Conservation (phyloP, 768 basidiomycete species). For the Saitozyma podzolica region DNA sequence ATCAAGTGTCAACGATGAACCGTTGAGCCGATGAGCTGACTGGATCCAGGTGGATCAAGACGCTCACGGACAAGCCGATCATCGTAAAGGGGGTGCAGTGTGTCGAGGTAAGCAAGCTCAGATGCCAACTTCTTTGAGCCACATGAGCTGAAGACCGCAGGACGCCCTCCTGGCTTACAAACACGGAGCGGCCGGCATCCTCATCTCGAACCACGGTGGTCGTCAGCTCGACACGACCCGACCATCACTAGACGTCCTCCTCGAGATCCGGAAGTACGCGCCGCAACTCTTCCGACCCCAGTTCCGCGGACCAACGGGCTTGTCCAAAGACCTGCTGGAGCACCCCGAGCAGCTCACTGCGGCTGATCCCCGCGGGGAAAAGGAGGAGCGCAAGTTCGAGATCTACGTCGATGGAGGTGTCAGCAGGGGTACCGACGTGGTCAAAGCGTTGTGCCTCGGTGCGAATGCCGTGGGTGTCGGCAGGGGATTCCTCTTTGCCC, state of each 20-base stretch:
- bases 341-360: slow-evolving; percentile 17
- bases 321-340: slow-evolving; percentile 8
- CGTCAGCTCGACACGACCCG: slow-evolving; percentile 50
- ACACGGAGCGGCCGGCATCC: slow-evolving; percentile 80
- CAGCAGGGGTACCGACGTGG: slow-evolving; percentile 41
- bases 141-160: slow-evolving; percentile 28
- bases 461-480: slow-evolving; percentile 50
- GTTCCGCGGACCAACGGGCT: slow-evolving; percentile 36
- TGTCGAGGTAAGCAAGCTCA: slow-evolving; percentile 23
- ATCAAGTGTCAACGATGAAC: too few relatives aligned
- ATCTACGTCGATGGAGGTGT: slow-evolving; percentile 43
- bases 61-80: slow-evolving; percentile 56
- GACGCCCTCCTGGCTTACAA: slow-evolving; percentile 84
- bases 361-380: slow-evolving; percentile 1
- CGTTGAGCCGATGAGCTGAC: not conserved
- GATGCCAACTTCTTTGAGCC: not conserved
- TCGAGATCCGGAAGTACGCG: slow-evolving; percentile 45
- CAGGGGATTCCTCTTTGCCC: slow-evolving; percentile 43
- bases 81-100: slow-evolving; percentile 57
- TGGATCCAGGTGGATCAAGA: slow-evolving; percentile 53
- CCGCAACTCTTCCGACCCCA: slow-evolving; percentile 33
- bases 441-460: slow-evolving; percentile 50
- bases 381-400: slow-evolving; percentile 19
- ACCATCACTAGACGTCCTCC: slow-evolving; percentile 36
- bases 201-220: slow-evolving; percentile 65